Evolutionary conservation across 148 eudicot genomes (phyloP), one percentile per base, ranked within the genome.

Genomic region (Vaccinium vitisidaea): DNA sequence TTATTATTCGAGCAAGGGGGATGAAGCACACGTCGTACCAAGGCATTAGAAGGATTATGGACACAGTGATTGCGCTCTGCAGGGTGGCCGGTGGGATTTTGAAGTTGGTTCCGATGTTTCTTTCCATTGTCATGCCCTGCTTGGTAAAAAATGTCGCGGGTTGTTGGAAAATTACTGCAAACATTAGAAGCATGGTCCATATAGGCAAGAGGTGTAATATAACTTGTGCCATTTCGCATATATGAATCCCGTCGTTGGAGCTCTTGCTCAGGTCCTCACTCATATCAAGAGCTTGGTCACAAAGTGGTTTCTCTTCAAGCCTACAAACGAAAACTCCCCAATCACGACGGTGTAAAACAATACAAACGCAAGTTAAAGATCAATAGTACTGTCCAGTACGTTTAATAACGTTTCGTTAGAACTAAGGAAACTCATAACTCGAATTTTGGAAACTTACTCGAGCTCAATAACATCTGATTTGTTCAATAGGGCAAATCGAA

Each of bases 111-210:
- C 99, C 99, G 0, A 97, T 91, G 88, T 90, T 91, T 21, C 99
- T 85, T 84, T 83, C 87, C 99, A 97, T 97, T 63, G 98, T 88
- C 96, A 92, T 88, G 80, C 99, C 99, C 89, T 97, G 99, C 82
- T 94, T 97, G 83, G 98, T 97, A 89, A 97, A 97, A 82, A 97
- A 97, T 13, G 99, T 97, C 0, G 92, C 91, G 1, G 99, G 99
- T 81, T 88, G 98, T 83, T 97, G 98, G 88, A 97, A 97, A 59
- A 95, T 94, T 5, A 97, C 99, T 6, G 99, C 98, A 83, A 97
- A 97, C 89, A 95, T 90, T 49, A 97, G 90, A 14, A 95, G 88
- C 88, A 85, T 93, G 0, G 91, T 85, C 98, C 98, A 97, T 53
- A 95, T 90, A 1, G 99, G 99, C 30, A 97, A 84, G 27, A 97